Evolutionary conservation across 2,329 filamentous ascomycete species (phyloP).

Genomic region (Orbilia ellipsospora): DNA sequence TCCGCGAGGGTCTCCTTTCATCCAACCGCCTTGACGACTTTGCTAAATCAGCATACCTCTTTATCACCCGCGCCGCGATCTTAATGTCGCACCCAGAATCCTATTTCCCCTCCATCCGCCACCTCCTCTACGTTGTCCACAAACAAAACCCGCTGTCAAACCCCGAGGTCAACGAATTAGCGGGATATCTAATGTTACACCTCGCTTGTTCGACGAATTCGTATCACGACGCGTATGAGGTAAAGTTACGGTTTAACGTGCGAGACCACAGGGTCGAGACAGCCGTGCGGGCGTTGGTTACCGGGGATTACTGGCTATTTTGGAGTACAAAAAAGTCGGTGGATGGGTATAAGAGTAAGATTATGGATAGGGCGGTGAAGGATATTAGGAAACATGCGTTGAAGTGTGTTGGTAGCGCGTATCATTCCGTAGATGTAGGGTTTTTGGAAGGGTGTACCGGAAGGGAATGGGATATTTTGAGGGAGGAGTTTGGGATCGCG

Average conservation of each 20-base stretch:
- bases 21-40: conserved; percentile 81
- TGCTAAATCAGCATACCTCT: conserved; percentile 88
- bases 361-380: conserved; percentile 84
- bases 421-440: conserved; percentile 75
- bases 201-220: conserved; percentile 84
- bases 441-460: conserved; percentile 78
- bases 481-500: conserved; percentile 76
- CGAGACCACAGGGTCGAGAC: conserved; percentile 75
- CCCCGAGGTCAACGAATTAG: conserved; percentile 81
- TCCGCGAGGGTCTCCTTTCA: conserved; percentile 88
- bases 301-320: conserved; percentile 85
- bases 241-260: conserved; percentile 72
- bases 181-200: conserved; percentile 84
- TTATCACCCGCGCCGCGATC: conserved; percentile 86
- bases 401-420: conserved; percentile 86
- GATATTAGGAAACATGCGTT: conserved; percentile 79
- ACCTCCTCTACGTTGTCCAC: conserved; percentile 80
- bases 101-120: conserved; percentile 86
- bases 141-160: conserved; percentile 73
- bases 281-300: conserved; percentile 76
- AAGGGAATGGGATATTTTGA: conserved; percentile 77
- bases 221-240: conserved; percentile 76
- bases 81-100: conserved; percentile 84
- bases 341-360: conserved; percentile 80
- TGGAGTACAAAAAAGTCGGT: conserved; percentile 76